These are phyloP conservation scores for Glycine tomentella DNA, from an alignment of 306 rosid species.

Conservation along the genomic window DNA sequence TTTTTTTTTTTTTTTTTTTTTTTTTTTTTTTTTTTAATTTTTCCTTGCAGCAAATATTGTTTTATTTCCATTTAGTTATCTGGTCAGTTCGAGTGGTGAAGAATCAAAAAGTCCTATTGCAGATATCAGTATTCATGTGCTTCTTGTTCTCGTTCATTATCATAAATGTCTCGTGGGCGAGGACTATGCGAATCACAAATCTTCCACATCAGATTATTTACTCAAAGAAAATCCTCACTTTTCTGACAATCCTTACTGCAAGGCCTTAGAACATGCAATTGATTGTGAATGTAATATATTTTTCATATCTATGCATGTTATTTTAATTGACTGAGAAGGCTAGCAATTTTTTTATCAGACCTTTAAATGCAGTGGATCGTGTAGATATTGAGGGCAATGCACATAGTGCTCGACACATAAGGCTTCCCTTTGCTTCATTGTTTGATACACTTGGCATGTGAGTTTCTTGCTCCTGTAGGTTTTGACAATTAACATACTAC, in stretches of 20 bases:
- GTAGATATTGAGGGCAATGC: slow-evolving; percentile 81
- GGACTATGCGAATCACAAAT: slow-evolving; percentile 56
- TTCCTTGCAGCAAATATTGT: slow-evolving; percentile 84
- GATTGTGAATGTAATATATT: slow-evolving; percentile 81
- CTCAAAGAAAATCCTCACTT: slow-evolving; percentile 64
- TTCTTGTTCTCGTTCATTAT: slow-evolving; percentile 91
- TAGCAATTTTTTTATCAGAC: slow-evolving; percentile 37
- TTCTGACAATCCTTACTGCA: slow-evolving; percentile 90
- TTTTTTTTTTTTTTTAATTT: slow-evolving; percentile 18
- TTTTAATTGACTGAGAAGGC: slow-evolving; percentile 39
- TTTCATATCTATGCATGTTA: slow-evolving; percentile 33
- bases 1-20: no score
- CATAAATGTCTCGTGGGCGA: slow-evolving; percentile 70
- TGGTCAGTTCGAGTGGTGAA: slow-evolving; percentile 79
- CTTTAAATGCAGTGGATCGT: slow-evolving; percentile 81
- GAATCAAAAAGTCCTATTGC: slow-evolving; percentile 79
- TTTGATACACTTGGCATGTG: slow-evolving; percentile 93
- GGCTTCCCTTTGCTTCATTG: slow-evolving; percentile 89
- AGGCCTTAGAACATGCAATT: slow-evolving; percentile 78
- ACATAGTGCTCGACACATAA: slow-evolving; percentile 70
- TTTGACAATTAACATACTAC: slow-evolving; percentile 34
- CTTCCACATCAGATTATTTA: slow-evolving; percentile 62
- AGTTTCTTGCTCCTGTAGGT: slow-evolving; percentile 50
- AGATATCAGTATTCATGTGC: slow-evolving; percentile 86
- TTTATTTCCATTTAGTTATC: slow-evolving; percentile 81